Evolutionary conservation across 306 rosid genomes (phyloP).

Genomic region (Ceratonia siliqua): DNA sequence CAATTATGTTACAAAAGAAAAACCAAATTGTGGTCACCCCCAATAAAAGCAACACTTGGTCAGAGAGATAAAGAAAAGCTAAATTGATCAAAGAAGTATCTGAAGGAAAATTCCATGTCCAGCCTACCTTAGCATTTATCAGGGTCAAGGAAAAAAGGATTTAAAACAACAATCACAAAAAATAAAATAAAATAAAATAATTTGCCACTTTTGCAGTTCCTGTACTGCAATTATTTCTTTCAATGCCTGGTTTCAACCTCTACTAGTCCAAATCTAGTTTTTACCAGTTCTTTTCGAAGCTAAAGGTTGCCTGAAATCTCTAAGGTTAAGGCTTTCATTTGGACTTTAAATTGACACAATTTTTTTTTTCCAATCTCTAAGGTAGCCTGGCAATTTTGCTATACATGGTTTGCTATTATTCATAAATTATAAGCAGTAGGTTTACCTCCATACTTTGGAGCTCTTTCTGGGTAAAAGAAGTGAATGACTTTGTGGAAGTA

Average conservation of each 20-base stretch:
- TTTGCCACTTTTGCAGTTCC: too few species aligned
- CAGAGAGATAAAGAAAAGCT: constrained; percentile 22
- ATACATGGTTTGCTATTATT: not conserved
- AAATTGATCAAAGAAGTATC: constrained; percentile 3
- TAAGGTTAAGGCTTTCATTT: not conserved
- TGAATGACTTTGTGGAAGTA: constrained; percentile 11
- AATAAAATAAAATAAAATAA: too few species aligned
- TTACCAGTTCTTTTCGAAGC: not conserved
- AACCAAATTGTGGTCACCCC: constrained; percentile 8
- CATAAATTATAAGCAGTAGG: not conserved
- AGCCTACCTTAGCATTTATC: not conserved
- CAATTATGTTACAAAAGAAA: not conserved
- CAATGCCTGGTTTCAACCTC: not conserved
- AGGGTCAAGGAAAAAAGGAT: not conserved
- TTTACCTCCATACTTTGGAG: not conserved
- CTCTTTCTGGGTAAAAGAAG: not conserved
- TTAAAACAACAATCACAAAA: not conserved
- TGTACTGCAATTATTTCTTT: not conserved
- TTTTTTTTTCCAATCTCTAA: not conserved
- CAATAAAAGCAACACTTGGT: constrained; percentile 22
- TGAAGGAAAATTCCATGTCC: not conserved
- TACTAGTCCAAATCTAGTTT: not conserved
- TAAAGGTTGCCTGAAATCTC: not conserved
- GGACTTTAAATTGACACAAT: not conserved
- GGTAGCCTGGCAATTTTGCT: constrained; percentile 12